phyloP scores from a whole-genome alignment of 163 green algal species.

The Trebouxiophyceae sp. region DNA sequence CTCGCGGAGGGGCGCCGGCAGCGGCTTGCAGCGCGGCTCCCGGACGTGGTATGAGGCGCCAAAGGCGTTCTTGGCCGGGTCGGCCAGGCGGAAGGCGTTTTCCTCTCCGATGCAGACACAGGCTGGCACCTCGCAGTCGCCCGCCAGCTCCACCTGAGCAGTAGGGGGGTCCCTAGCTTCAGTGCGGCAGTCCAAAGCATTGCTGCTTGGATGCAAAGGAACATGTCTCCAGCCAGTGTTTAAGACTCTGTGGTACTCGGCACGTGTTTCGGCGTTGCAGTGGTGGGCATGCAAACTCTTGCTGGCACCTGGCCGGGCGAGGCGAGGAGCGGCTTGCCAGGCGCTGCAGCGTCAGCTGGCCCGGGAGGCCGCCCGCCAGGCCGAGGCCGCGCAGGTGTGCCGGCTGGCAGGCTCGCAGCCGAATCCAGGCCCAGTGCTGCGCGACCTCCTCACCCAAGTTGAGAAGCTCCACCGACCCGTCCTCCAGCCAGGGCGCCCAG shows the following conservation, averaged over 20 bases:
- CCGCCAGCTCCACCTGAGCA: too few relatives aligned
- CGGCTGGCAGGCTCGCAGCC: not conserved
- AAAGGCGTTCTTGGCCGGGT: conserved; percentile 29
- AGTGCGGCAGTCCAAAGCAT: too few relatives aligned
- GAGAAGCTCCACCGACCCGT: not conserved
- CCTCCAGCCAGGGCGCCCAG: not conserved
- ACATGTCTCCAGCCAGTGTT: too few relatives aligned
- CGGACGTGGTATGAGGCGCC: conserved; percentile 38
- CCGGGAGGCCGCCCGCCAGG: not conserved
- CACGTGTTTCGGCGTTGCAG: too few relatives aligned
- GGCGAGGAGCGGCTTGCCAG: too few relatives aligned
- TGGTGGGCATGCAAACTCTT: too few relatives aligned
- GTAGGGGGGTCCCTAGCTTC: too few relatives aligned
- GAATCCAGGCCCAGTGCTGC: not conserved
- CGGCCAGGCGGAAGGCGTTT: conserved; percentile 29
- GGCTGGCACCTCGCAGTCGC: not conserved
- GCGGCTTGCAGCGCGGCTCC: conserved; percentile 30
- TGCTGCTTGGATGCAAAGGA: too few relatives aligned
- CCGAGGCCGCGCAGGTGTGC: not conserved
- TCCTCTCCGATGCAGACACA: conserved; percentile 18
- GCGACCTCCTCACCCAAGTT: not conserved
- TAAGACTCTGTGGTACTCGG: too few relatives aligned
- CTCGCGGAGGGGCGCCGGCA: conserved; percentile 28
- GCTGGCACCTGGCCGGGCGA: too few relatives aligned
- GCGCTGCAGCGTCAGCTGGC: too few relatives aligned